These are phyloP conservation scores for Stemphylium beticola DNA, from an alignment of 2,329 filamentous ascomycete species.

Conservation along the genomic window DNA sequence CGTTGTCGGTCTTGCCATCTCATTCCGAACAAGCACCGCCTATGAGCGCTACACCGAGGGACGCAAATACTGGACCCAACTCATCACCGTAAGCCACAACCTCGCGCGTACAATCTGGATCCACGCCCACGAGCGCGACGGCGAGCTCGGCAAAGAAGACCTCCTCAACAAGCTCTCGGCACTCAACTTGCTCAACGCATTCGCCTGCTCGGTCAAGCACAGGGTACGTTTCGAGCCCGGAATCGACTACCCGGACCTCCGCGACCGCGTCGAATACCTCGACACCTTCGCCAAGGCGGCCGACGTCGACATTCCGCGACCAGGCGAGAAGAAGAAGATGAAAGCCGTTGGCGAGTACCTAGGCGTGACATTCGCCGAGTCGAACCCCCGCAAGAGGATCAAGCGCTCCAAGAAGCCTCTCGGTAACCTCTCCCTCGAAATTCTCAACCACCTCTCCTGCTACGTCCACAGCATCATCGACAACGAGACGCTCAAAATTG, in stretches of 20 bases:
- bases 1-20: slow-evolving; percentile 78
- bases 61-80: slow-evolving; percentile 67
- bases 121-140: slow-evolving; percentile 68
- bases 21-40: slow-evolving; percentile 77
- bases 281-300: slow-evolving; percentile 74
- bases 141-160: slow-evolving; percentile 66
- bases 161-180: slow-evolving; percentile 73
- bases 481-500: slow-evolving; percentile 62
- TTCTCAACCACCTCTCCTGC: slow-evolving; percentile 73
- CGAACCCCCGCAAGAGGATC: slow-evolving; percentile 78
- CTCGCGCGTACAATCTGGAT: slow-evolving; percentile 80
- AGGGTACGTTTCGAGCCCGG: slow-evolving; percentile 84
- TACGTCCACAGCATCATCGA: slow-evolving; percentile 68
- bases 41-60: slow-evolving; percentile 71
- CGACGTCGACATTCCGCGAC: slow-evolving; percentile 50
- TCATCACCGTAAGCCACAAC: slow-evolving; percentile 63
- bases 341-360: slow-evolving; percentile 75
- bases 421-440: slow-evolving; percentile 83
- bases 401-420: slow-evolving; percentile 75
- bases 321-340: slow-evolving; percentile 47
- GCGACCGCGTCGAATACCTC: slow-evolving; percentile 72
- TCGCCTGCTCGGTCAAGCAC: slow-evolving; percentile 79
- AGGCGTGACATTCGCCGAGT: slow-evolving; percentile 76
- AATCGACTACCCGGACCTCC: slow-evolving; percentile 75
- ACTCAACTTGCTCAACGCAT: slow-evolving; percentile 79